Percentiles rank a stretch among this genome's conserved stretches.
Evolutionary conservation across 768 basidiomycete genomes (phyloP).

Genomic region (Tephrocybe sp.): DNA sequence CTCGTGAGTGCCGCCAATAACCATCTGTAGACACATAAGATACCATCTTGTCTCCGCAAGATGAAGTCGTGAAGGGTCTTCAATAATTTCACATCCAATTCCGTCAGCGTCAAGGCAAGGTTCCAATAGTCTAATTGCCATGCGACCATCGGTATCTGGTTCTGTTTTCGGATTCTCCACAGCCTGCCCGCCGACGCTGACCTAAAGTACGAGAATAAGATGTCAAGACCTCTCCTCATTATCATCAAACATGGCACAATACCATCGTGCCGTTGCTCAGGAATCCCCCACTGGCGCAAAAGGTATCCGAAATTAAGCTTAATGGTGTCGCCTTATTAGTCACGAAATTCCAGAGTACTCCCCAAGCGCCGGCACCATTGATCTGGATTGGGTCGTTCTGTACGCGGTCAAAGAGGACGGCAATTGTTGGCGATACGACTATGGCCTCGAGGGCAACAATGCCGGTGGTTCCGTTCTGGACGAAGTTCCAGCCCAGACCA

Average conservation of each 20-base stretch:
- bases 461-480: conserved; percentile 25
- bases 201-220: conserved; percentile 18
- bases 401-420: conserved; percentile 21
- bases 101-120: conserved; percentile 33
- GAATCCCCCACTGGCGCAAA: conserved; percentile 43
- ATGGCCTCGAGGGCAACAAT: conserved; percentile 26
- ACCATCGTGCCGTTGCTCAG: conserved; percentile 38
- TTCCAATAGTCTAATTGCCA: conserved; percentile 37
- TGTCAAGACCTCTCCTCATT: not conserved
- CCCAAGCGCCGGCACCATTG: conserved; percentile 46
- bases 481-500: conserved; percentile 21
- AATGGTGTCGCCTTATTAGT: conserved; percentile 37
- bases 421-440: conserved; percentile 24
- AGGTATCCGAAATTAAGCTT: conserved; percentile 37
- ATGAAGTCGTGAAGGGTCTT: conserved; percentile 32
- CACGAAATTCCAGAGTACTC: conserved; percentile 40
- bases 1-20: conserved; percentile 21
- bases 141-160: conserved; percentile 28
- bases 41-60: conserved; percentile 42
- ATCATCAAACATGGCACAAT: not conserved
- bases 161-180: conserved; percentile 26
- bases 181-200: conserved; percentile 30
- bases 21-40: conserved; percentile 35
- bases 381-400: conserved; percentile 39
- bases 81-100: conserved; percentile 32